phyloP scores from a whole-genome alignment of 495 filamentous ascomycete genomes.

The Penicillium paradoxum region DNA sequence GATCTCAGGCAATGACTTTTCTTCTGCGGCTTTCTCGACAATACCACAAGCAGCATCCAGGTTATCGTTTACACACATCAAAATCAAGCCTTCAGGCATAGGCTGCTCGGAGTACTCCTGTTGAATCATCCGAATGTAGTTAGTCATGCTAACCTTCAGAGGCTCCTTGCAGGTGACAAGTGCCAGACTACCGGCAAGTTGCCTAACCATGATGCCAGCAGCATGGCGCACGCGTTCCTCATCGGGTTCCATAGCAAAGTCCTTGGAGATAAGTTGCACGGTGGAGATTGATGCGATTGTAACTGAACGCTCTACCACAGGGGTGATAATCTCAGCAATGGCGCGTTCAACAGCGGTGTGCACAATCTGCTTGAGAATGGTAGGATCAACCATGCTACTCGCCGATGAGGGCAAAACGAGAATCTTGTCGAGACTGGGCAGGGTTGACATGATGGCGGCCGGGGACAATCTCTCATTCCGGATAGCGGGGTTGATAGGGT shows the following conservation, averaged over 20 bases:
- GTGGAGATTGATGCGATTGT: conserved; percentile 97
- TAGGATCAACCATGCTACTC: conserved; percentile 64
- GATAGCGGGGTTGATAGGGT: conserved; percentile 62
- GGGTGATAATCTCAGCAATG: conserved; percentile 89
- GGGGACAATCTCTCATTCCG: conserved; percentile 67
- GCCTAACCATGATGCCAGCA: conserved; percentile 86
- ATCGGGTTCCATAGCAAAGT: conserved; percentile 89
- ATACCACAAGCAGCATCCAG: conserved; percentile 86
- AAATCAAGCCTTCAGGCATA: conserved; percentile 79
- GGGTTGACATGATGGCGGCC: conserved; percentile 62
- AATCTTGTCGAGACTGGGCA: conserved; percentile 72
- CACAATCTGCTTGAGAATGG: conserved; percentile 74
- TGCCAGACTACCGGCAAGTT: conserved; percentile 86
- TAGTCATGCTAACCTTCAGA: conserved; percentile 88
- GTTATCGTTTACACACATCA: conserved; percentile 99
- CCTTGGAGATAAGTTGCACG: conserved; percentile 86
- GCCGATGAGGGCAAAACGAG: conserved; percentile 71
- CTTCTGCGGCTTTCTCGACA: conserved; percentile 90
- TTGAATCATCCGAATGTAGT: conserved; percentile 83
- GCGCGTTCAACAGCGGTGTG: conserved; percentile 78
- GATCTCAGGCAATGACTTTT: conserved; percentile 87
- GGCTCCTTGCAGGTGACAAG: conserved; percentile 98
- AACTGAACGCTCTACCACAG: conserved; percentile 93
- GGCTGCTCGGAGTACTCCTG: conserved; percentile 64
- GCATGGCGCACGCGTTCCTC: conserved; percentile 78